Base-by-base conservation (phyloP, 2,329 filamentous ascomycete genomes). In the Apiospora saccharicola region DNA sequence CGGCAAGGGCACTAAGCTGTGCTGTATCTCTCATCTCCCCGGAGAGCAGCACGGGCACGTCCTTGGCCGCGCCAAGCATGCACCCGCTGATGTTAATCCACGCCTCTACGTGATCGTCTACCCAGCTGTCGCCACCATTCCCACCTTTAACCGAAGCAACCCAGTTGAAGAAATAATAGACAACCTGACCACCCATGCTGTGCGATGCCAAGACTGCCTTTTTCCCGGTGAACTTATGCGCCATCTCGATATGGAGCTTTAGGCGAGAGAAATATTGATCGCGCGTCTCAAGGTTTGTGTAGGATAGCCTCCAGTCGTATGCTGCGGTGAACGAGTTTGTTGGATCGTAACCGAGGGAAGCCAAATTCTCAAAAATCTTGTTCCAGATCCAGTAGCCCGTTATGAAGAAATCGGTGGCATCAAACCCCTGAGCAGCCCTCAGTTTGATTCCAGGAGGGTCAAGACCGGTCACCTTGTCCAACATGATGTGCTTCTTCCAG, bases 81-180 rank as follows among this genome's bases (percentile, higher is more conserved):
- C 96, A 99, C 7, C 96, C 96, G 76, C 93, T 96, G 78, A 99
- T 95, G 81, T 99, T 99, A 85, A 99, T 97, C 95, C 97, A 99
- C 3, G 94, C 93, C 76, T 97, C 96, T 70, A 99, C 87, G 79
- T 98, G 89, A 24, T 88, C 89, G 73, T 99, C 95, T 0, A 99
- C 96, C 96, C 96, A 99, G 70, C 90, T 89, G 49, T 92, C 87
- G 1, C 96, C 96, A 1, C 95, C 96, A 26, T 90, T 90, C 5
- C 96, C 96, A 6, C 94, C 94, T 70, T 91, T 87, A 2, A 92
- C 89, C 70, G 90, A 90, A 22, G 97, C 94, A 1, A 97, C 96
- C 91, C 91, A 93, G 78, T 93, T 92, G 77, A 95, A 88, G 82
- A 94, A 93, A 81, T 93, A 97, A 82, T 97, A 96, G 6, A 97